Base-by-base conservation (phyloP, 352 stramenopile genomes). In the Phytophthora fragariae region DNA sequence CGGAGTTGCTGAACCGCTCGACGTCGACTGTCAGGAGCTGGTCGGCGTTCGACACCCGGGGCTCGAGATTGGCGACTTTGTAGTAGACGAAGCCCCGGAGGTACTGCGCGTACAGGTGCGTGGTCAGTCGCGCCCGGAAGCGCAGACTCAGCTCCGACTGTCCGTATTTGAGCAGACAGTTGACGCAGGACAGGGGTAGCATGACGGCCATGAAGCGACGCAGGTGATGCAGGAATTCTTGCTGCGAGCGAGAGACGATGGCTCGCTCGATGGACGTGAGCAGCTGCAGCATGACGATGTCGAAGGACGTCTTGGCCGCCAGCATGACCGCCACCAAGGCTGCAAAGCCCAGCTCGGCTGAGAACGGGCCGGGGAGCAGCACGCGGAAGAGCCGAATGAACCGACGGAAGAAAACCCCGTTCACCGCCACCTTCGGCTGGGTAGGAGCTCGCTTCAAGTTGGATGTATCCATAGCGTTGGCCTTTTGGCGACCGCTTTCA, bases 71-170 rank as follows among this genome's bases (percentile, higher is more conserved):
- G 15, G 87, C 89, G 39, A 96, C 88, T 57, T 93, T 92, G 83
- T 97, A 97, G 77, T 94, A 97, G 64, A 88, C 88, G 65, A 94
- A 94, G 21, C 85, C 84, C 65, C 89, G 80, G 62, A 96, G 82
- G 47, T 54, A 54, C 19, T 54, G 47, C 12, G 14, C 47, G 47
- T 54, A 54, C 47, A 54, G 19, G 47, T 54, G 19, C 47, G 5
- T 15, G n/a, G 47, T 54, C 47, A 54, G 47, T 54, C 47, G 47
- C 19, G 47, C 19, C 15, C 47, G 47, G 19, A 54, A 54, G 47
- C 47, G 47, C 19, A 54, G 47, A 54, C 47, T 54, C 3, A 54
- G 47, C 19, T 54, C 47, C 47, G 47, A 54, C 47, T 54, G 47
- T 3, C 47, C 47, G 47, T 31, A 54, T 19, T 54, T 54, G 47